Evolutionary conservation across 176 grass and related monocot species (phyloP).

Genomic region (Avena eriantha): DNA sequence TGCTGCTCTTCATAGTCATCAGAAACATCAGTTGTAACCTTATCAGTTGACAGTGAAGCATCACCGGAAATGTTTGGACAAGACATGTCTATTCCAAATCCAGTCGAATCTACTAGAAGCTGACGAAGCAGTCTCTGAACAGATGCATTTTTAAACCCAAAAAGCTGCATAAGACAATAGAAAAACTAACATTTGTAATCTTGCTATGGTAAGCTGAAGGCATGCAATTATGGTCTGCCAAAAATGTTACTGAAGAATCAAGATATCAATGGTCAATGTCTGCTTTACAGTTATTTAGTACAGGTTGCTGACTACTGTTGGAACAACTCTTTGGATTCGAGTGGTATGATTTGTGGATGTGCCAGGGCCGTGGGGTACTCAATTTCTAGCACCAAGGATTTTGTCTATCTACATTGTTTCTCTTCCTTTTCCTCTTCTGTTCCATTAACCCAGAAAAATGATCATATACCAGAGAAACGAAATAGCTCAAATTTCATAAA

Average conservation of each 20-base stretch:
- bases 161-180: constrained; percentile 68
- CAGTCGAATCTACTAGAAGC: constrained; percentile 65
- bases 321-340: constrained; percentile 28
- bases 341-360: not conserved
- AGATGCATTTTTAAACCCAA: constrained; percentile 88
- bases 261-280: not conserved
- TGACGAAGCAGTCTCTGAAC: constrained; percentile 89
- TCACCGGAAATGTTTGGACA: constrained; percentile 32
- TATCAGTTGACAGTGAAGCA: constrained; percentile 42
- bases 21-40: constrained; percentile 47
- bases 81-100: constrained; percentile 42
- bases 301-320: not conserved
- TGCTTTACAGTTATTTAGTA: constrained; percentile 13
- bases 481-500: not conserved
- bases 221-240: not conserved
- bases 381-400: constrained; percentile 11
- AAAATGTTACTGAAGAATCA: constrained; percentile 25
- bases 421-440: not conserved
- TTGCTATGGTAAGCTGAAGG: constrained; percentile 10
- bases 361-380: not conserved
- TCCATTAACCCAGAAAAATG: not conserved
- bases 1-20: constrained; percentile 44
- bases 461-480: not conserved
- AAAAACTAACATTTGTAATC: constrained; percentile 17
- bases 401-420: constrained; percentile 9